Percentiles rank a stretch among this genome's conserved stretches.
These are phyloP conservation scores for Aphanomyces invadans DNA, from an alignment of 352 stramenopile genomes.

Conservation along the genomic window DNA sequence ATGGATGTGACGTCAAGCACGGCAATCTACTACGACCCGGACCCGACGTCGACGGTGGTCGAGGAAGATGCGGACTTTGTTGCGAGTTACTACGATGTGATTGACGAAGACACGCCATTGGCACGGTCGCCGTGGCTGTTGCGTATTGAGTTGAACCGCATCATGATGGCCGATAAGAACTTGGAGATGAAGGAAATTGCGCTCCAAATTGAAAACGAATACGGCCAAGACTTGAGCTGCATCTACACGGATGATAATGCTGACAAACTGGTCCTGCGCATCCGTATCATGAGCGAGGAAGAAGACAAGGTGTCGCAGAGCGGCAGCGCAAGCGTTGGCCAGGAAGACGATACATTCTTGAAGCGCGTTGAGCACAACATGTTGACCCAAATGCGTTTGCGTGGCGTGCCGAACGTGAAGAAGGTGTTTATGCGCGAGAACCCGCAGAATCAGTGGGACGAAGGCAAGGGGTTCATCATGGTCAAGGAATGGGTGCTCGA, in stretches of 20 bases:
- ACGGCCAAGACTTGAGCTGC: conserved; percentile 92
- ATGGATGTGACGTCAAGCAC: conserved; percentile 94
- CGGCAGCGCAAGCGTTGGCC: conserved; percentile 75
- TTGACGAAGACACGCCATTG: conserved; percentile 93
- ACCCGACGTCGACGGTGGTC: conserved; percentile 95
- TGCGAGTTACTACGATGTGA: conserved; percentile 96
- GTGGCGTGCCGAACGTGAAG: conserved; percentile 95
- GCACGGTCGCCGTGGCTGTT: conserved; percentile 95
- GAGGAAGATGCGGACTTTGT: conserved; percentile 96
- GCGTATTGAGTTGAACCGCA: conserved; percentile 96
- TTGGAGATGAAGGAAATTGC: conserved; percentile 96
- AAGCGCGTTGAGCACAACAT: conserved; percentile 98
- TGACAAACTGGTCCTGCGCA: conserved; percentile 94
- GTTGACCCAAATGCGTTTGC: conserved; percentile 94
- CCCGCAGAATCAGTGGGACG: conserved; percentile 92
- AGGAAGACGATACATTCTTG: conserved; percentile 94
- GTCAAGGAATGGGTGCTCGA: conserved; percentile 98
- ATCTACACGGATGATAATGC: conserved; percentile 98
- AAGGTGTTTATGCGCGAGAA: conserved; percentile 97
- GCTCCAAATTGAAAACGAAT: conserved; percentile 92
- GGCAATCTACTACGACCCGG: conserved; percentile 98
- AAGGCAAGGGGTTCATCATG: conserved; percentile 92
- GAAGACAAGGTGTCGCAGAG: conserved; percentile 78
- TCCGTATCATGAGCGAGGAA: conserved; percentile 95
- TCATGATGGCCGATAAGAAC: conserved; percentile 97